Evolutionary conservation across 2,329 filamentous ascomycete species (phyloP), one percentile per base, ranked within the genome.

Genomic region (Acarospora socialis): DNA sequence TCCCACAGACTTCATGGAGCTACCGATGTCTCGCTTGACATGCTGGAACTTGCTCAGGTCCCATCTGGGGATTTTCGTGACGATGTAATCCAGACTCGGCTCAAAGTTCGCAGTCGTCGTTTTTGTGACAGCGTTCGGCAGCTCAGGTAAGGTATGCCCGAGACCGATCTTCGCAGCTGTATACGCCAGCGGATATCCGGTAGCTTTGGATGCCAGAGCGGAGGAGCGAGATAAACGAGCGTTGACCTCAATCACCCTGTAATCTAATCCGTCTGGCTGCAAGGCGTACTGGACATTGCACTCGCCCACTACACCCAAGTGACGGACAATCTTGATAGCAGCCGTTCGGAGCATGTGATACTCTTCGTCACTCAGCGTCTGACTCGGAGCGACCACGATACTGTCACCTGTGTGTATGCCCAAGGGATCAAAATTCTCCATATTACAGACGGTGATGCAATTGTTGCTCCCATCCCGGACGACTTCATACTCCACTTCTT

Each of bases 21-120:
- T 92, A 46, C 90, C 90, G 52, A 98, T 95, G 52, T 92, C 81
- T 39, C 90, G 80, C 68, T 93, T 92, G 43, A 98, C 90, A 50
- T 95, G 87, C 63, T 95, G 87, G 69, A 98, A 98, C 66, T 98
- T 98, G 66, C 81, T 76, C 52, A 98, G 60, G 68, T 98, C 90
- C 90, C 90, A 98, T 51, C 90, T 77, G 47, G 90, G 90, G 47
- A 98, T 95, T 68, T 98, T 98, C 46, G 84, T 93, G 44, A 98
- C 90, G 43, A 98, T 83, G 57, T 98, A 98, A 53, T 98, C 90
- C 43, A 98, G 66, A 40, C 82, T 92, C 32, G 90, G 90, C 60
- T 98, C 90, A 54, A 98, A 98, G 68, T 95, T 95, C 52, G 90
- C 90, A 6, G 90, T 95, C 12, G 90, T 98, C 8, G 90, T 95